Evolutionary conservation across 1,284 basidiomycete genomes (phyloP).

Genomic region (Anthracocystis walkeri): DNA sequence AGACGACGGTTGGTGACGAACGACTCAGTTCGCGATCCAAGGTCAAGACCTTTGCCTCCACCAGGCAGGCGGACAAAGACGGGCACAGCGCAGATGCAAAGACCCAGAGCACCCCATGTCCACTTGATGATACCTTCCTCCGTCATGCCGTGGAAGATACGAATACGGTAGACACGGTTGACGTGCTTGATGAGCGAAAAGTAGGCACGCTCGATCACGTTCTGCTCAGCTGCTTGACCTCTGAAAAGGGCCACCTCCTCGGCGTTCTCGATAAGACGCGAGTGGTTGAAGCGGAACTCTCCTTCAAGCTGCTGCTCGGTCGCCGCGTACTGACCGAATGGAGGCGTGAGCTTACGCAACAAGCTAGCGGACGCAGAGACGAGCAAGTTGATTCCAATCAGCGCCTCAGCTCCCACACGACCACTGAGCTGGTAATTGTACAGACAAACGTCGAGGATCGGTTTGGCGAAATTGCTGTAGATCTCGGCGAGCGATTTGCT

Average conservation of each 20-base stretch:
- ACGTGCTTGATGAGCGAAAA: slow-evolving; percentile 89
- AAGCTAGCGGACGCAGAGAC: slow-evolving; percentile 75
- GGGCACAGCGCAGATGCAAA: slow-evolving; percentile 92
- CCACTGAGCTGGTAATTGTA: slow-evolving; percentile 96
- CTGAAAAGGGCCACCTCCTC: slow-evolving; percentile 94
- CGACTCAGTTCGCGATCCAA: slow-evolving; percentile 67
- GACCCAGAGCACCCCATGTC: slow-evolving; percentile 94
- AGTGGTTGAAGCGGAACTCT: slow-evolving; percentile 88
- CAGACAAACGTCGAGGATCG: slow-evolving; percentile 87
- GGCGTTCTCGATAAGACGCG: slow-evolving; percentile 89
- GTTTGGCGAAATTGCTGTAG: slow-evolving; percentile 78
- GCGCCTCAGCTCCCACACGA: slow-evolving; percentile 93
- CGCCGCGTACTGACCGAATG: slow-evolving; percentile 91
- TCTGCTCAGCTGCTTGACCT: slow-evolving; percentile 91
- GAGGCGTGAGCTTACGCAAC: slow-evolving; percentile 76
- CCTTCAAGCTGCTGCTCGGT: slow-evolving; percentile 80
- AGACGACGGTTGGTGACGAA: slow-evolving; percentile 95
- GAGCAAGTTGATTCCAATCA: slow-evolving; percentile 84
- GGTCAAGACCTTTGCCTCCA: slow-evolving; percentile 51
- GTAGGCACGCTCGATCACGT: slow-evolving; percentile 90
- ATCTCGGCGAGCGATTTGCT: slow-evolving; percentile 91
- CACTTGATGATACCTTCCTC: slow-evolving; percentile 91
- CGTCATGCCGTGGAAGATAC: slow-evolving; percentile 87
- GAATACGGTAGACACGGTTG: slow-evolving; percentile 81
- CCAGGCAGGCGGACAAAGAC: slow-evolving; percentile 91